Evolutionary conservation across 495 filamentous ascomycete species (phyloP).

Genomic region (Aspergillus homomorphus): DNA sequence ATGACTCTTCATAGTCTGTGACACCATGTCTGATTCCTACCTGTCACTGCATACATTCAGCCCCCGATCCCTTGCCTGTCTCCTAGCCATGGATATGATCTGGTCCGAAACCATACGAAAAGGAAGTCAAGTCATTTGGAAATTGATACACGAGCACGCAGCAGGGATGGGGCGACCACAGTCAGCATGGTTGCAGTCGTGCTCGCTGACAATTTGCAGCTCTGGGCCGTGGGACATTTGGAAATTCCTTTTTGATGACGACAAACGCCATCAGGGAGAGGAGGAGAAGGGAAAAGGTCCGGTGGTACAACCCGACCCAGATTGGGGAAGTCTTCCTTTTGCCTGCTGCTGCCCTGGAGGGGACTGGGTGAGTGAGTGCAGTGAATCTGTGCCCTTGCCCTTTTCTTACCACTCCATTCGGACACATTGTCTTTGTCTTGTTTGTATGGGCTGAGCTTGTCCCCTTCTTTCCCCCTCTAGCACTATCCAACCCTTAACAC

Average conservation of each 20-base stretch:
- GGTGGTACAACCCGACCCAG: not conserved
- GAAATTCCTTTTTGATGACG: not conserved
- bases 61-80: not conserved
- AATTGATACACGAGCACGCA: not conserved
- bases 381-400: no score
- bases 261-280: not conserved
- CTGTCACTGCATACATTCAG: not conserved
- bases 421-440: not conserved
- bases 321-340: not conserved
- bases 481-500: no score
- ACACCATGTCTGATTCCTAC: not conserved
- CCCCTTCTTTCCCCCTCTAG: not conserved
- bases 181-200: not conserved
- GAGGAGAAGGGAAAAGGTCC: not conserved
- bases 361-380: no score
- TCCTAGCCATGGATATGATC: not conserved
- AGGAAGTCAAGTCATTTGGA: not conserved
- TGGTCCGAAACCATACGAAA: not conserved
- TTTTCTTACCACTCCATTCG: not conserved
- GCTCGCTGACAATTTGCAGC: no score
- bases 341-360: not conserved
- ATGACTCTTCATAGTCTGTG: slow-evolving; percentile 2
- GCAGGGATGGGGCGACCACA: not conserved
- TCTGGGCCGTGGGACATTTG: not conserved
- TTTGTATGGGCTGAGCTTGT: not conserved